Evolutionary conservation across 805 yeast genomes (phyloP).

Genomic region (Spencermartinsiella europaea): DNA sequence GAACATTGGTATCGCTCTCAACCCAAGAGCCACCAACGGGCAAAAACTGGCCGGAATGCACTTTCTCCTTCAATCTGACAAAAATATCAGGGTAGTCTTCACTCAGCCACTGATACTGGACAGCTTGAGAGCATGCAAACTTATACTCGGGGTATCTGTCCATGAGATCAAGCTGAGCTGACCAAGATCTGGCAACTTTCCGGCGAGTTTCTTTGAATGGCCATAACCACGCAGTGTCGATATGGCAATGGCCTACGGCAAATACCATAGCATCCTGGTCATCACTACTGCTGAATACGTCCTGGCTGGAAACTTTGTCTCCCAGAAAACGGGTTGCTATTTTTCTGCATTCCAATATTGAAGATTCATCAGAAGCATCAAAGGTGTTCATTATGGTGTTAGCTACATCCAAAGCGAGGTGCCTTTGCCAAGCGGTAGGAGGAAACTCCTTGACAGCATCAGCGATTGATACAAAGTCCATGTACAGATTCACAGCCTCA

Average conservation of each 20-base stretch:
- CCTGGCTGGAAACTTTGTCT: conserved; percentile 51
- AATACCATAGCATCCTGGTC: conserved; percentile 47
- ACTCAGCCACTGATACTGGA: conserved; percentile 85
- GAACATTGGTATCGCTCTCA: conserved; percentile 79
- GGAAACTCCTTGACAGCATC: conserved; percentile 80
- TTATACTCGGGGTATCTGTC: conserved; percentile 84
- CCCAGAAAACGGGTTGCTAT: conserved; percentile 63
- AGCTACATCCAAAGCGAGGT: conserved; percentile 71
- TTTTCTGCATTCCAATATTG: conserved; percentile 57
- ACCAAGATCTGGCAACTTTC: conserved; percentile 89
- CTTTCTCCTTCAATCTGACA: conserved; percentile 48
- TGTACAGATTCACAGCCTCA: conserved; percentile 65
- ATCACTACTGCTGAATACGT: conserved; percentile 45
- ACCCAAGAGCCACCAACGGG: conserved; percentile 90
- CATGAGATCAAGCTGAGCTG: conserved; percentile 76
- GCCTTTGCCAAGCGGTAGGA: conserved; percentile 70
- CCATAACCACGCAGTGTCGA: too few species aligned
- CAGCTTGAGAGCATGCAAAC: conserved; percentile 91
- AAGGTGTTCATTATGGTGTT: conserved; percentile 78
- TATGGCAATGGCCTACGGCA: conserved; percentile 89
- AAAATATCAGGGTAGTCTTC: conserved; percentile 78
- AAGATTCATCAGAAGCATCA: conserved; percentile 51
- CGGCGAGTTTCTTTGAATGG: conserved; percentile 91
- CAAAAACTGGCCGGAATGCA: conserved; percentile 58
- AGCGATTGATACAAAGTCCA: conserved; percentile 73